These are phyloP conservation scores for Solanum medicagineum DNA, from an alignment of 257 asterid genomes.

Conservation along the genomic window DNA sequence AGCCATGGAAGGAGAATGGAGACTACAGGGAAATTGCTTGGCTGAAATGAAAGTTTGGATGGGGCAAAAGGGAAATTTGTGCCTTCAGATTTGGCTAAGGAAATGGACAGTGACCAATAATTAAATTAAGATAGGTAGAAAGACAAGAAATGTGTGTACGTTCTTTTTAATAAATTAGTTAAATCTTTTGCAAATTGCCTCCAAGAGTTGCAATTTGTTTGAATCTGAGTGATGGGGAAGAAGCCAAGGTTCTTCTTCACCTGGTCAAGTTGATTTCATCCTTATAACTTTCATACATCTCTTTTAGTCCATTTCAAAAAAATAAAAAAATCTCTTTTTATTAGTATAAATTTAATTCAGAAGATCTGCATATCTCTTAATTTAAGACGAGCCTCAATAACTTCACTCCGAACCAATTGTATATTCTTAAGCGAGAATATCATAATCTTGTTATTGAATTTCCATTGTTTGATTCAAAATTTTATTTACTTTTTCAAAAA, in stretches of 20 bases:
- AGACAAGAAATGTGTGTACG: not conserved
- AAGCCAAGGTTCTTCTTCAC: not conserved
- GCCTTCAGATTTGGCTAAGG: not conserved
- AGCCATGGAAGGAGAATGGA: slow-evolving; percentile 24
- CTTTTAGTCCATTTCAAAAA: no score
- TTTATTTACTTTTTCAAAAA: not conserved
- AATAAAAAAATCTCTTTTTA: no score
- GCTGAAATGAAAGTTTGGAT: not conserved
- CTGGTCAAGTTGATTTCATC: not conserved
- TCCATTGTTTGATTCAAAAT: not conserved
- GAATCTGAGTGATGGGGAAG: not conserved
- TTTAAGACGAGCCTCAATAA: not conserved
- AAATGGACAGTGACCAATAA: not conserved
- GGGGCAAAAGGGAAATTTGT: not conserved
- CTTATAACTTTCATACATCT: not conserved
- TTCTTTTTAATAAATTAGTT: not conserved
- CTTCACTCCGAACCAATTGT: no score
- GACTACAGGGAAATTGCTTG: not conserved
- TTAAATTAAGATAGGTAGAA: not conserved
- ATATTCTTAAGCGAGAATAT: no score
- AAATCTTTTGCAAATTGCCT: not conserved
- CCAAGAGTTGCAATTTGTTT: not conserved
- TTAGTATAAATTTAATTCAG: not conserved
- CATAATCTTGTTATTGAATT: no score
- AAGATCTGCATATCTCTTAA: not conserved